Percentiles rank a stretch among this genome's conserved stretches.
These are phyloP conservation scores for Melaleuca alternifolia DNA, from an alignment of 345 rosid species.

Conservation along the genomic window DNA sequence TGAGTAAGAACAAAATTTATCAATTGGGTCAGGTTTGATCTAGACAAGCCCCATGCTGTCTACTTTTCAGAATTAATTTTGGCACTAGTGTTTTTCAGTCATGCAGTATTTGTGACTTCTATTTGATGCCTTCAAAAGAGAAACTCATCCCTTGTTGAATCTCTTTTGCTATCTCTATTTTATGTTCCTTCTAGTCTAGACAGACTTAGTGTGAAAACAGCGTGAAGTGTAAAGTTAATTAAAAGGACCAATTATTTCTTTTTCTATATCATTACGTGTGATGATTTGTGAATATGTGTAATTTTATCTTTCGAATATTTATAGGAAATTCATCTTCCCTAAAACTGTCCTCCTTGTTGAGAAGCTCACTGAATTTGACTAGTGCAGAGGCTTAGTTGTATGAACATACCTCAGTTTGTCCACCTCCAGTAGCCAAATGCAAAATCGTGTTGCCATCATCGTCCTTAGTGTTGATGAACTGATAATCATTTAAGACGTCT, in stretches of 20 bases:
- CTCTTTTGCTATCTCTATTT: not conserved
- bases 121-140: not conserved
- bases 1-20: not conserved
- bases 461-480: too few species aligned
- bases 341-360: rapidly evolving
- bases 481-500: too few species aligned
- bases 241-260: not conserved
- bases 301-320: not conserved
- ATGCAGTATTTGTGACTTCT: not conserved
- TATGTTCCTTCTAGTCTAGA: not conserved
- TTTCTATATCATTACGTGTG: not conserved
- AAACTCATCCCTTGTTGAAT: not conserved
- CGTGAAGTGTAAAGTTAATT: not conserved
- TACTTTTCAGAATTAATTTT: not conserved
- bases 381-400: too few species aligned
- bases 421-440: too few species aligned
- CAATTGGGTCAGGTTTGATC: not conserved
- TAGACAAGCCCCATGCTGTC: not conserved
- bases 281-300: not conserved
- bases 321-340: not conserved
- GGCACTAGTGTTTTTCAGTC: not conserved
- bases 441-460: too few species aligned
- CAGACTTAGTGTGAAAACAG: not conserved
- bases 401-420: too few species aligned
- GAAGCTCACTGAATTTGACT: too few species aligned